A percentile compares a stretch with the other conserved stretches of the same genome.
These are phyloP conservation scores for Mortierella antarctica DNA, from an alignment of 192 early-diverging fungal genomes.

Conservation along the genomic window DNA sequence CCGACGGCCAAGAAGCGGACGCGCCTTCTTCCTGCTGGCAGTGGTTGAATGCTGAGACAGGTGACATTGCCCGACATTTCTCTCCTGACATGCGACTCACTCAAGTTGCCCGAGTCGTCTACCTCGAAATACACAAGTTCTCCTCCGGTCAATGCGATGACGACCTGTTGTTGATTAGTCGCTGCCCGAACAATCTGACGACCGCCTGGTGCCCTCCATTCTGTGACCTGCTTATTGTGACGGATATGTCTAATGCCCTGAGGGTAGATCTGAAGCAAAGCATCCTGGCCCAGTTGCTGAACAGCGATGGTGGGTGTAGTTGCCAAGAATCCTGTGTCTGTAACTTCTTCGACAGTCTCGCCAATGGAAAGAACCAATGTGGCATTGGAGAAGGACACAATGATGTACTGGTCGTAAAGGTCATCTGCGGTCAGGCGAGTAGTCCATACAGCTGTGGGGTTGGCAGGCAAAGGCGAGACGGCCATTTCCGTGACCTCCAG, in stretches of 20 bases:
- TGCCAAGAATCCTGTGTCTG: constrained; percentile 89
- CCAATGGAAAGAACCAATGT: constrained; percentile 94
- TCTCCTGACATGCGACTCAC: constrained; percentile 86
- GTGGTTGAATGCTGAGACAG: constrained; percentile 81
- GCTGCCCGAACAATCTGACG: constrained; percentile 81
- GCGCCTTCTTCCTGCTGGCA: constrained; percentile 80
- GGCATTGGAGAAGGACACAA: constrained; percentile 92
- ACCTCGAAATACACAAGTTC: constrained; percentile 96
- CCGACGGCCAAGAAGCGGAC: constrained; percentile 90
- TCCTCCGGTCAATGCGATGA: constrained; percentile 84
- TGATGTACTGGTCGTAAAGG: constrained; percentile 81
- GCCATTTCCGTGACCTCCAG: constrained; percentile 94
- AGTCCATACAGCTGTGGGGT: constrained; percentile 93
- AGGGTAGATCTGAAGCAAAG: constrained; percentile 88
- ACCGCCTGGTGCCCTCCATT: constrained; percentile 90
- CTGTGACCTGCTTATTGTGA: constrained; percentile 87
- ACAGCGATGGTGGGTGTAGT: constrained; percentile 88
- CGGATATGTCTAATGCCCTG: constrained; percentile 91
- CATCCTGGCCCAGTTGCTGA: constrained; percentile 86
- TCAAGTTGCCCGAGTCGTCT: constrained; percentile 80
- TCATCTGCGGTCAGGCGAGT: constrained; percentile 60
- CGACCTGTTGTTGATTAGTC: constrained; percentile 85
- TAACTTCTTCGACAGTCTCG: constrained; percentile 92
- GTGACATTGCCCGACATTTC: constrained; percentile 78
- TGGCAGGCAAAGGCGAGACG: constrained; percentile 91